These are phyloP conservation scores for Solanum chilense DNA, from an alignment of 257 asterid species.

Conservation along the genomic window DNA sequence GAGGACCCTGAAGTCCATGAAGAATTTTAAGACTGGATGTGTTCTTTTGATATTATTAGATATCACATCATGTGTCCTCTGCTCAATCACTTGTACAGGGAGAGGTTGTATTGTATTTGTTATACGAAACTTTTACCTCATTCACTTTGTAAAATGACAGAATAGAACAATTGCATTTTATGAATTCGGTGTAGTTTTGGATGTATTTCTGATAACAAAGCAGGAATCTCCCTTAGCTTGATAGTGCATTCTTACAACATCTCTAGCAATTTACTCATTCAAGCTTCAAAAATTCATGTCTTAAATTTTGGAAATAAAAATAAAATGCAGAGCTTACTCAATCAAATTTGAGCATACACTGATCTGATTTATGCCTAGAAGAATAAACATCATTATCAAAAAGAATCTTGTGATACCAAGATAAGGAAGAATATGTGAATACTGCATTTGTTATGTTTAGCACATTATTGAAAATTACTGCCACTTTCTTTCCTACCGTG, in stretches of 20 bases:
- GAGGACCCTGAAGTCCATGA: constrained; percentile 35
- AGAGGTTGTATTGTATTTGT: background rate
- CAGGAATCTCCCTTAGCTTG: background rate
- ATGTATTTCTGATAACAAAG: background rate
- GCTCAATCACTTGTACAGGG: background rate
- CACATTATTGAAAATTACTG: background rate
- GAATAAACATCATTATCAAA: background rate
- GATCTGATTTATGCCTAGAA: background rate
- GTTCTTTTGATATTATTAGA: background rate
- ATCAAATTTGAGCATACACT: background rate
- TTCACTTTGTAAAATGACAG: background rate
- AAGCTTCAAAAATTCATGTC: background rate
- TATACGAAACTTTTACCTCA: background rate
- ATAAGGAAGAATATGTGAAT: background rate
- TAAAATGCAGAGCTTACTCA: background rate
- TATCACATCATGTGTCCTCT: background rate
- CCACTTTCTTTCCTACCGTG: background rate
- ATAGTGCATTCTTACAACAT: background rate
- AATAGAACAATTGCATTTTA: background rate
- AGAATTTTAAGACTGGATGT: constrained; percentile 45
- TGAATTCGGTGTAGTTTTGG: background rate
- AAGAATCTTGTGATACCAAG: background rate
- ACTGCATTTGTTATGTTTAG: background rate
- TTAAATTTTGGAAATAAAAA: background rate
- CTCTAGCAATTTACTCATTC: background rate